Base-by-base conservation (phyloP, 352 stramenopile genomes). In the Phytophthora pini region DNA sequence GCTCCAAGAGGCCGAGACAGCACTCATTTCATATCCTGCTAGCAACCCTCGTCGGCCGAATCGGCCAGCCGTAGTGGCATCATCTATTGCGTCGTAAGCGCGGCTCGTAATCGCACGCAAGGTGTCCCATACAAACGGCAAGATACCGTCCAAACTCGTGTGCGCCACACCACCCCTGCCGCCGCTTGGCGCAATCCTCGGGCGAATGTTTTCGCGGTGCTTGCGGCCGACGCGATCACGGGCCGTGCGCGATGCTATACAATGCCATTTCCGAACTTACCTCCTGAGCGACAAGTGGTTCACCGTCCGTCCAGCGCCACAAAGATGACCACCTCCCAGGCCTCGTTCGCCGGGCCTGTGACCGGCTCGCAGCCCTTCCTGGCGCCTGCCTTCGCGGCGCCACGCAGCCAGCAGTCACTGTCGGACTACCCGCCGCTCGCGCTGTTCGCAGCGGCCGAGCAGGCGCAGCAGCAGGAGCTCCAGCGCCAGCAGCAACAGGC, bases 201-300 rank as follows among this genome's bases (percentile, higher is more conserved):
- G 27, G 36, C 13, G 0, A 36, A 59, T 74, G 70, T 61, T 77
- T 77, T 77, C 70, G 70, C 65, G 70, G 54, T 32, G 48, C 58
- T 58, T 44, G 51, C 43, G 46, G 61, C 12, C 22, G 39, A 31
- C 6, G 44, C 17, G 59, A 65, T 62, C 55, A 63, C 49, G 38
- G 31, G 13, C n/a, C 4, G 5, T 11, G 36, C 27, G 26, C 32
- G 13, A 11, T 29, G 10, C 17, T 45, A 11, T 29, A 6, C 17
- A 49, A 17, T 38, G 40, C 36, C 64, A 77, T 70, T 80, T 77
- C 61, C 66, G 57, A 80, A 80, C 61, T 71, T 72, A 36, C 72
- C 50, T 50, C 57, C 27, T 24, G 4, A 47, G 47, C 38, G 52
- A 39, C 54, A 76, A 69, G 51, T 39, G 41, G 15, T 31, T 38